Conservation (phyloP, 129 eudicot species). For the Flaveria robusta region DNA sequence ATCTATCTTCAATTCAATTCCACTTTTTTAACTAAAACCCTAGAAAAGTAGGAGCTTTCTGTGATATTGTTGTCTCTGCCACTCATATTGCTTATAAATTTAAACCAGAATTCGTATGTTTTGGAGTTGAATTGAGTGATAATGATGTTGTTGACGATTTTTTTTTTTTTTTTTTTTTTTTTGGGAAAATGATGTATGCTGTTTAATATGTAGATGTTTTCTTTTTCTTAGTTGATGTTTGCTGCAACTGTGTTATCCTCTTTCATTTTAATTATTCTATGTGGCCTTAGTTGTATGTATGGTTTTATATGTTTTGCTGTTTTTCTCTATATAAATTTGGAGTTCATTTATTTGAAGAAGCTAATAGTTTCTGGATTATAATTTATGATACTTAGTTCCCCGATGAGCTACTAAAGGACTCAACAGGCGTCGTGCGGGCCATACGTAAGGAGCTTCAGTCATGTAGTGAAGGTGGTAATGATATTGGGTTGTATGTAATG, state of each 20-base stretch:
- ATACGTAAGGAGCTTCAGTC: conserved; percentile 55
- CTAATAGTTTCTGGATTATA: neutral
- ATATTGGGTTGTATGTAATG: conserved; percentile 81
- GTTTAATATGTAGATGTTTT: neutral
- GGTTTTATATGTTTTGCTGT: neutral
- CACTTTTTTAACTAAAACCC: conserved; percentile 6
- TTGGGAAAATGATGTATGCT: neutral
- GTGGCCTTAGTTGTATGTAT: no score
- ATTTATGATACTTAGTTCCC: conserved; percentile 59
- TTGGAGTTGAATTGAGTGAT: conserved; percentile 1
- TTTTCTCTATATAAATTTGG: neutral
- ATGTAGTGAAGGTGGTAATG: conserved; percentile 17
- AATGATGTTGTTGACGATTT: neutral
- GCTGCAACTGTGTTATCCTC: neutral
- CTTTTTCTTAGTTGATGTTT: neutral
- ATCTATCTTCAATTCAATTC: neutral
- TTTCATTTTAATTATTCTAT: neutral
- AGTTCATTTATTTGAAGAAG: neutral
- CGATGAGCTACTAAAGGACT: conserved; percentile 84
- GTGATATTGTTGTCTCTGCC: no score
- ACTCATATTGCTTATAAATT: neutral
- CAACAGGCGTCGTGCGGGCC: conserved; percentile 59
- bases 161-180: no score
- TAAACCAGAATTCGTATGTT: neutral
- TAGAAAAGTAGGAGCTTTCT: neutral